Base-by-base conservation (phyloP, 75 land plant species). In the Selaginella moellendorffii region DNA sequence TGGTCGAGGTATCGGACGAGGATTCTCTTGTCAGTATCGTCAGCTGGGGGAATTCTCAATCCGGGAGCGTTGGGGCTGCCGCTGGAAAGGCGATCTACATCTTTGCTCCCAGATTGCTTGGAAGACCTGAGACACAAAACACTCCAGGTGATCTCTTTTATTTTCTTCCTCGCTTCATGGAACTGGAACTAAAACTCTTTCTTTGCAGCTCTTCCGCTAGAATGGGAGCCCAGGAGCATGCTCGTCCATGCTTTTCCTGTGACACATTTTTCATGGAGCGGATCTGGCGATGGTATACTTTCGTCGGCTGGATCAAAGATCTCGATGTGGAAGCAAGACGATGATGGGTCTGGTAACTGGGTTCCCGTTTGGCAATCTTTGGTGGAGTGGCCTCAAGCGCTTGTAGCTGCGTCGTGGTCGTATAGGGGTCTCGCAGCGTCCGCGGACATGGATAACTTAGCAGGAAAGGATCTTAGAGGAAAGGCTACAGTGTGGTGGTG, bases 221-320 rank as follows among this genome's bases (percentile, higher is more conserved):
- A 63, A 74, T 90, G 96, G 96, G 85, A 81, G 67, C 79, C 76
- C 72, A 80, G 30, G 62, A 76, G 73, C 52, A 53, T 67, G 23
- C 80, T 93, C 63, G 66, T 70, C 10, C 95, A 93, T 69, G 51
- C 77, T 51, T 73, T 70, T 54, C 56, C 66, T 18, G 80, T 85
- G 25, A 78, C 76, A 51, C 76, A 77, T 12, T 71, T 85, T 52
- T 66, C 68, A 60, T 93, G 98, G 98, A 88, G 89, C 10, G 87
- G 79, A 1, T 93, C 90, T 29, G 98, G 98, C 17, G 98, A 93
- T 74, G 98, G 90, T 19, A 65, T 93, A 61, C 63, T 93, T 70
- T 52, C 80, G 18, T 83, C 76, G 14, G 46, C 46, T 46, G 98
- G 98, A 21, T 53, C 46, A 5, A 82, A 88, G 17, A 75, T 83